Conservation (phyloP, 1,284 basidiomycete species). For the Trichosporon coremiiforme region DNA sequence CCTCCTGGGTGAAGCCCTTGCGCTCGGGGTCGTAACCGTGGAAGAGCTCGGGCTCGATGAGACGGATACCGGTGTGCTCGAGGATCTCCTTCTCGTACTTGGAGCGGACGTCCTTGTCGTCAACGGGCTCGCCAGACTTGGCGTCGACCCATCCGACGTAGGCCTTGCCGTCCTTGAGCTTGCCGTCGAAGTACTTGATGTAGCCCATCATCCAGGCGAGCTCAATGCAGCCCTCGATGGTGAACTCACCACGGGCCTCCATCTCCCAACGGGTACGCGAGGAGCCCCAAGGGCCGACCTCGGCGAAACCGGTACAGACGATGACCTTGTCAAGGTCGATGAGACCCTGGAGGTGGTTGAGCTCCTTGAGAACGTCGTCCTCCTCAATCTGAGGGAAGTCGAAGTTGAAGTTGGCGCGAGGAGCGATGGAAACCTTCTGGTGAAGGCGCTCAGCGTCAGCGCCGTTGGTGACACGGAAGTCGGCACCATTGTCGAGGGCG, state of each 20-base stretch:
- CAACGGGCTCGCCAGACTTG: slow-evolving; percentile 93
- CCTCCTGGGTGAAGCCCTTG: slow-evolving; percentile 95
- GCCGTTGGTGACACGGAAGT: slow-evolving; percentile 90
- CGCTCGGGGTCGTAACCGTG: slow-evolving; percentile 95
- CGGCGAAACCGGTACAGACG: slow-evolving; percentile 94
- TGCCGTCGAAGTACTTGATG: slow-evolving; percentile 98
- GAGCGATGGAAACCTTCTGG: slow-evolving; percentile 88
- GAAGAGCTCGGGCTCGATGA: slow-evolving; percentile 97
- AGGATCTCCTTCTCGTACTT: slow-evolving; percentile 95
- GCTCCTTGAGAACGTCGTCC: slow-evolving; percentile 67
- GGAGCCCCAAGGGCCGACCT: slow-evolving; percentile 98
- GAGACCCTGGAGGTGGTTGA: slow-evolving; percentile 76
- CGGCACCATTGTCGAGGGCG: slow-evolving; percentile 87
- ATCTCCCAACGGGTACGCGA: slow-evolving; percentile 99
- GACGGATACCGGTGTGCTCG: slow-evolving; percentile 86
- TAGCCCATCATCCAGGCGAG: slow-evolving; percentile 99
- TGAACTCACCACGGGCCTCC: slow-evolving; percentile 90
- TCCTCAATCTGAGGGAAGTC: slow-evolving; percentile 83
- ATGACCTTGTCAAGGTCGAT: slow-evolving; percentile 94
- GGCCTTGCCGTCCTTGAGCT: slow-evolving; percentile 84
- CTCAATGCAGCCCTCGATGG: slow-evolving; percentile 96
- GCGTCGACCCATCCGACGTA: slow-evolving; percentile 98
- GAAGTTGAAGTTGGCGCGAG: slow-evolving; percentile 95
- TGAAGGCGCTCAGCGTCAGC: slow-evolving; percentile 89
- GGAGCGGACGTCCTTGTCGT: slow-evolving; percentile 93